These are phyloP conservation scores for Tylopilus vinaceipallidus DNA, from an alignment of 768 basidiomycete species.

Conservation along the genomic window DNA sequence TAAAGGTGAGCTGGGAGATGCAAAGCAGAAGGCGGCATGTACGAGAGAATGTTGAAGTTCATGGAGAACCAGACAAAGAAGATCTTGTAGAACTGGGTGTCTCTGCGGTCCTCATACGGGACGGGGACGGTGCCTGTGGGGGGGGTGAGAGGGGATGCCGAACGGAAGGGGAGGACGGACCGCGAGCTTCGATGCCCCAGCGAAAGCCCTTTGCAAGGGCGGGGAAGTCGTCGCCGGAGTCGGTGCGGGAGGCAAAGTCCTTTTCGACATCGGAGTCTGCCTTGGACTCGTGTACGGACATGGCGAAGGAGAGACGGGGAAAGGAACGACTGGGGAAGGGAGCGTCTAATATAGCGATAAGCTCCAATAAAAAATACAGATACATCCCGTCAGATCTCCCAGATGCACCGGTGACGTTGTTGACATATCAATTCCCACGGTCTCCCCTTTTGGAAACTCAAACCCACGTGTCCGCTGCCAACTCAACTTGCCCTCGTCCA, in stretches of 20 bases:
- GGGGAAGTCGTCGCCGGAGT: constrained; percentile 7
- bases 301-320: constrained; percentile 14
- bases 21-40: constrained; percentile 8
- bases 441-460: neutral
- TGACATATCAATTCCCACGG: neutral
- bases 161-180: constrained; percentile 4
- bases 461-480: too few species aligned
- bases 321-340: neutral
- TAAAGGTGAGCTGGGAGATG: neutral
- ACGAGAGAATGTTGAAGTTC: constrained; percentile 65
- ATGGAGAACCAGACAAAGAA: constrained; percentile 75
- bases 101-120: constrained; percentile 45
- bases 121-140: constrained; percentile 52
- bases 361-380: too few species aligned
- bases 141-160: neutral
- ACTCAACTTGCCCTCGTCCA: neutral
- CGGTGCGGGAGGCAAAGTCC: constrained; percentile 20
- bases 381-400: too few species aligned
- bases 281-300: constrained; percentile 26
- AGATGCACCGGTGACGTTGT: too few species aligned
- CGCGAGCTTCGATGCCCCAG: constrained; percentile 35
- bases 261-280: constrained; percentile 29
- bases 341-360: constrained; percentile 10
- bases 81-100: constrained; percentile 59
- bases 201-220: constrained; percentile 20